Evolutionary conservation across 768 basidiomycete genomes (phyloP).

Genomic region (Macrolepiota dolichaula): DNA sequence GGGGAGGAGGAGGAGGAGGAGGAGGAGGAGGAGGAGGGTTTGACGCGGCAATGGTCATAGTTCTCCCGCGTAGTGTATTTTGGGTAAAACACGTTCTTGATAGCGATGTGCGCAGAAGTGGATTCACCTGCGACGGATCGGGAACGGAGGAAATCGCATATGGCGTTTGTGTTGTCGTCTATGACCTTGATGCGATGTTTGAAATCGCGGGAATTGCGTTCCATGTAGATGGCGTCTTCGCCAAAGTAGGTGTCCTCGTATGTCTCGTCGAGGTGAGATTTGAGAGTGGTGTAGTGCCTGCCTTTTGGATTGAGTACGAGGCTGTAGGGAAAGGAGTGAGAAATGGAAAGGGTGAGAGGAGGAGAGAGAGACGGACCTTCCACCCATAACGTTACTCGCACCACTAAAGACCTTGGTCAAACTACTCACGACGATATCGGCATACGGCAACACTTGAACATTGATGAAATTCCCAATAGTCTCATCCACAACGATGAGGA

Average conservation of each 20-base stretch:
- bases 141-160: conserved; percentile 75
- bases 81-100: conserved; percentile 90
- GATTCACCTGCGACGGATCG: conserved; percentile 44
- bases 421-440: conserved; percentile 89
- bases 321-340: conserved; percentile 34
- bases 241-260: conserved; percentile 88
- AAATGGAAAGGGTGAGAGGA: neutral
- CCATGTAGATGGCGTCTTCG: conserved; percentile 95
- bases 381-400: conserved; percentile 95
- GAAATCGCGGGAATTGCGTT: conserved; percentile 97
- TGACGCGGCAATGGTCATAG: conserved; percentile 68
- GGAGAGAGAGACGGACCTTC: conserved; percentile 64
- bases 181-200: conserved; percentile 67
- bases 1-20: too few species aligned
- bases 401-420: conserved; percentile 95
- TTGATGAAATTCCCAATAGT: conserved; percentile 95
- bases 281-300: conserved; percentile 65
- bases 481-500: conserved; percentile 89
- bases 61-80: conserved; percentile 71
- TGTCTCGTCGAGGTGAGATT: conserved; percentile 45
- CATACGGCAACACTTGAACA: conserved; percentile 82
- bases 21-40: conserved; percentile 27
- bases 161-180: conserved; percentile 76
- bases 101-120: conserved; percentile 32
- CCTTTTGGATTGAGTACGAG: conserved; percentile 83